A percentile compares a stretch with the other conserved stretches of the same genome.
phyloP scores from a whole-genome alignment of 257 asterid genomes.

The Ophiorrhiza pumila region DNA sequence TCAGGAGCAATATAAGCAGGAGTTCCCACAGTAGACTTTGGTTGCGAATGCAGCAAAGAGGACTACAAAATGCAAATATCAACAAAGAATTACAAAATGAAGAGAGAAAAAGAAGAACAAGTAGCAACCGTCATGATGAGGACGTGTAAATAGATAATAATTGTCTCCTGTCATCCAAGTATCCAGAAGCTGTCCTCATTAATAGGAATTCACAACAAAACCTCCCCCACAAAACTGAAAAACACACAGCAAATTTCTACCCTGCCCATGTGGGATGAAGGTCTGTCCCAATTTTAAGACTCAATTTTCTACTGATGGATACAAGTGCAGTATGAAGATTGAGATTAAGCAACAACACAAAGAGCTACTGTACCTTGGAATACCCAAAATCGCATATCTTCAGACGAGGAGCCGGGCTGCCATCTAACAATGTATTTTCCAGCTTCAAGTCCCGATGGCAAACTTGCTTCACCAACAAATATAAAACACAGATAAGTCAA shows the following conservation, averaged over 20 bases:
- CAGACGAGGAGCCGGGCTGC: constrained; percentile 86
- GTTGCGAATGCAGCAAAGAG: constrained; percentile 83
- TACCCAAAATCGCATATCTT: constrained; percentile 94
- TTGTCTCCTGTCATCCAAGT: neutral
- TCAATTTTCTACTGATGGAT: neutral
- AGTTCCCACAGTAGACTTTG: constrained; percentile 92
- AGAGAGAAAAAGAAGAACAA: neutral
- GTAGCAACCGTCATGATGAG: neutral
- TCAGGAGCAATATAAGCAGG: constrained; percentile 94
- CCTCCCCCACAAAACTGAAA: neutral
- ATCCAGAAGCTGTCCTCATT: neutral
- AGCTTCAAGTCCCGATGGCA: constrained; percentile 91
- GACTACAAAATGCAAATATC: constrained; percentile 44
- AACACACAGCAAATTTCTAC: neutral
- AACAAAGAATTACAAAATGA: constrained; percentile 9
- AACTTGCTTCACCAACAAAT: constrained; percentile 57
- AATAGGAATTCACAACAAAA: neutral
- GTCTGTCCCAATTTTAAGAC: neutral
- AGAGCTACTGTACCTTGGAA: constrained; percentile 55
- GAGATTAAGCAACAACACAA: neutral
- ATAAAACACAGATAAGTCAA: constrained; percentile 19
- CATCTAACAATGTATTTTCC: constrained; percentile 84
- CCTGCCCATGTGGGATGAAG: neutral
- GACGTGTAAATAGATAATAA: neutral
- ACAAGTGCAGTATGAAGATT: neutral